Base-by-base conservation (phyloP, 75 land plant species). In the Ceratopteris richardii region DNA sequence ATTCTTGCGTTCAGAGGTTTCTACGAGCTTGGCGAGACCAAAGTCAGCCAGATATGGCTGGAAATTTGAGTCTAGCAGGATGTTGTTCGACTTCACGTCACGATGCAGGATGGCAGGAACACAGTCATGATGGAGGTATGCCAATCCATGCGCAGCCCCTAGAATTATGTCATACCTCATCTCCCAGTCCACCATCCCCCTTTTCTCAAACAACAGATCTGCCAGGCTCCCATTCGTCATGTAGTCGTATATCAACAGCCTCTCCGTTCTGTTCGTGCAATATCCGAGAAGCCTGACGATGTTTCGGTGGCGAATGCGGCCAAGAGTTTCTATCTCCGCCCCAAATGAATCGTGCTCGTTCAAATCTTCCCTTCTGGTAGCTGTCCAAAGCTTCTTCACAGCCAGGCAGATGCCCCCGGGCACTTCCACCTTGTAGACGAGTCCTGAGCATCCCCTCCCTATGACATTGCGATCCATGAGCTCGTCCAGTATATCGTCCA, bases 41-140 rank as follows among this genome's bases (percentile, higher is more conserved):
- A 92, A 88, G 41, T 92, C 97, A 13, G 90, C 94, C 29, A 92
- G 57, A 48, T 77, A 88, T 2, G 97, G 74, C 58, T 88, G 95
- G 64, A 71, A 80, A 9, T 81, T 58, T 24, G 83, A 72, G 1
- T 82, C 95, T 16, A 92, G 62, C 13, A 92, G 54, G 6, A 92
- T 81, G 67, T 92, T 92, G 62, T 75, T 82, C 1, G 95, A 61
- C 75, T 88, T 92, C 29, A 92, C 78, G 51, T 92, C 97, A 0
- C 97, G 70, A 62, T 92, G 97, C 26, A 88, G 54, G 31, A 92
- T 89, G 5, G 76, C 60, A 7, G 89, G 90, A 0, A 76, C 62
- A 48, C 95, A 85, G 51, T 78, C 86, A 50, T 88, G 83, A 75
- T 92, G 97, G 31, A 92, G 68, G 56, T 88, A 92, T 1, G 89